Percentiles rank a stretch among this genome's conserved stretches.
phyloP scores from a whole-genome alignment of 225 moss, liverwort and hornwort genomes.

The Antitrichia curtipendula region DNA sequence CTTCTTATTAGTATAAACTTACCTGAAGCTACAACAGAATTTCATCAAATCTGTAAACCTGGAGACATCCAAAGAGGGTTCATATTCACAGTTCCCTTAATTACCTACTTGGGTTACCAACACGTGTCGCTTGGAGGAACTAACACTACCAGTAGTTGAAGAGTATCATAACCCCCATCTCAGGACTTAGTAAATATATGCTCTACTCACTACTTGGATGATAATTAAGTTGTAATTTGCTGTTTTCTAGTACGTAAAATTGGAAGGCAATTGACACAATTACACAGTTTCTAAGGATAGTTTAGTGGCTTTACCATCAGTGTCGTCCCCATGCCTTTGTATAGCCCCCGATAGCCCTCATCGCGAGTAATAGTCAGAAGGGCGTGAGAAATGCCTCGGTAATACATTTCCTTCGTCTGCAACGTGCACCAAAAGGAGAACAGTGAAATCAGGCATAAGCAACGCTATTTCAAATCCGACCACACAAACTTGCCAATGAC shows the following conservation, averaged over 20 bases:
- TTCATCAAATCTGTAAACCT: neutral
- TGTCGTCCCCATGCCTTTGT: conserved; percentile 93
- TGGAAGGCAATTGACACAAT: neutral
- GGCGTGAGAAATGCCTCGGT: conserved; percentile 86
- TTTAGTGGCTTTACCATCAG: conserved; percentile 50
- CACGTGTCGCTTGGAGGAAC: neutral
- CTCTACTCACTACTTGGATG: neutral
- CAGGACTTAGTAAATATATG: neutral
- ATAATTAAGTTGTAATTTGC: neutral
- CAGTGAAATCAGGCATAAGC: neutral
- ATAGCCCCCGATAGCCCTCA: conserved; percentile 73
- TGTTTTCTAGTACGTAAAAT: neutral
- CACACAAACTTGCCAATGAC: neutral
- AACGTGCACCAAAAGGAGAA: neutral
- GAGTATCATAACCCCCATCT: neutral
- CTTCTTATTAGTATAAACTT: neutral
- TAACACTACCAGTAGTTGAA: neutral
- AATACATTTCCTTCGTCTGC: conserved; percentile 94
- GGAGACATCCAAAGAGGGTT: neutral
- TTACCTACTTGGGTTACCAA: neutral
- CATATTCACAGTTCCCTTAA: neutral
- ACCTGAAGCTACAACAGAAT: neutral
- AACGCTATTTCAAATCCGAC: neutral
- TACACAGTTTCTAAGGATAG: neutral
- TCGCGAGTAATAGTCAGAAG: conserved; percentile 61